Base-by-base conservation (phyloP, 2,329 filamentous ascomycete genomes). In the Ophiostoma perfectum region DNA sequence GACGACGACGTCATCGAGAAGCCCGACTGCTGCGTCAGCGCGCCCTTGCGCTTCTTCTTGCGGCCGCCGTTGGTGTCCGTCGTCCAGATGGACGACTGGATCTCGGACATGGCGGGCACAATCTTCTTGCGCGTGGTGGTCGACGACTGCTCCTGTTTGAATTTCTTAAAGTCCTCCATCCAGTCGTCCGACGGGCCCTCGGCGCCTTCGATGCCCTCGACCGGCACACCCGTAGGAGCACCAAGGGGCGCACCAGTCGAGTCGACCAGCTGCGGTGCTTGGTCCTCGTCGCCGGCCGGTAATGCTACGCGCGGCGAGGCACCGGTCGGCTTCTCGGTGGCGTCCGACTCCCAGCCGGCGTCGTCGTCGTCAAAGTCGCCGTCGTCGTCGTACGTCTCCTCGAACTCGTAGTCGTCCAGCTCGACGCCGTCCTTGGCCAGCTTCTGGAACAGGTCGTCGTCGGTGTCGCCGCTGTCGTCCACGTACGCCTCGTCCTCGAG, bases 1-100 rank as follows among this genome's bases (percentile, higher is more conserved):
- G 95, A 98, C 73, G 95, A 98, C 78, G 95, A 99, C 76, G 95
- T 97, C 73, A 98, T 98, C 89, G 92, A 97, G 75, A 91, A 97
- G 78, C 93, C 88, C 0, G 93, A 95, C 0, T 91, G 90, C 72
- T 90, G 92, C 3, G 94, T 98, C 77, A 96, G 80, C 2, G 95
- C 94, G 63, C 93, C 94, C 82, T 97, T 98, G 76, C 94, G 88
- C 86, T 97, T 97, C 88, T 98, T 98, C 71, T 85, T 86, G 66
- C 91, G 87, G 12, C 92, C 92, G 47, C 91, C 92, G 71, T 89
- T 90, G 1, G 91, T 89, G 2, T 90, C 93, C 0, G 90, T 88
- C 1, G 90, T 93, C 80, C 90, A 85, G 73, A 89, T 81, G 5
- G 90, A 90, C 1, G 86, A 89, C 74, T 90, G 87, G 64, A 89